phyloP scores from a whole-genome alignment of 768 basidiomycete genomes.

The Terana coerulea region DNA sequence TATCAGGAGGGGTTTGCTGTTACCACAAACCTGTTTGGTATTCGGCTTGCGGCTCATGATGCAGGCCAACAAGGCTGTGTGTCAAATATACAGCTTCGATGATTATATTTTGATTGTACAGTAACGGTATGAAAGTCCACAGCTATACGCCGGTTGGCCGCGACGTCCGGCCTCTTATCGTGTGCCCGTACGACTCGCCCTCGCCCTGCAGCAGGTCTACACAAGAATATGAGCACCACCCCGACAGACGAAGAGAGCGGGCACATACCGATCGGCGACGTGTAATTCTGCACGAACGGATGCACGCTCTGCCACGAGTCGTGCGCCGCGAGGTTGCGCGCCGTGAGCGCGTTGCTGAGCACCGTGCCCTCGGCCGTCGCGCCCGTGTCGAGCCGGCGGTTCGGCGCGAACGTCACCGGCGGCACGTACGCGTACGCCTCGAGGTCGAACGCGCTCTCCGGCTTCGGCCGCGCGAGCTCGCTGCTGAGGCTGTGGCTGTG shows the following conservation, averaged over 20 bases:
- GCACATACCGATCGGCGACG: conserved; percentile 62
- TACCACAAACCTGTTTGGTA: neutral
- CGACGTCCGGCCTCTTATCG: neutral
- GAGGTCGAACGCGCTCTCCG: neutral
- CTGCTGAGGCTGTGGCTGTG: conserved; percentile 9
- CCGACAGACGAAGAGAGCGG: neutral
- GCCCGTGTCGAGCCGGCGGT: conserved; percentile 22
- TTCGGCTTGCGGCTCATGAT: neutral
- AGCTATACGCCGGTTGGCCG: too few species aligned
- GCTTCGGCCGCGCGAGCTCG: neutral
- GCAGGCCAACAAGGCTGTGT: neutral
- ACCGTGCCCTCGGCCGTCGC: conserved; percentile 19
- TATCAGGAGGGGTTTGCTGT: neutral
- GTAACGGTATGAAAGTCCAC: neutral
- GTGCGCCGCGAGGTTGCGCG: conserved; percentile 37
- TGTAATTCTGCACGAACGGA: conserved; percentile 60
- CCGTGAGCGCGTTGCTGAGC: conserved; percentile 28
- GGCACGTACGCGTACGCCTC: neutral
- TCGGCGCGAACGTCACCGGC: conserved; percentile 21
- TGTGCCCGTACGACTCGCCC: neutral
- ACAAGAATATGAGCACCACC: neutral
- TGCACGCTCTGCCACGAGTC: conserved; percentile 33
- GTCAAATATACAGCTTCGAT: neutral
- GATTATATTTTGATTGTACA: neutral
- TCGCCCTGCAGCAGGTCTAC: neutral